Evolutionary conservation across 108 stramenopile species (phyloP), one percentile per base, ranked within the genome.

Genomic region (Nitzschia sp.): DNA sequence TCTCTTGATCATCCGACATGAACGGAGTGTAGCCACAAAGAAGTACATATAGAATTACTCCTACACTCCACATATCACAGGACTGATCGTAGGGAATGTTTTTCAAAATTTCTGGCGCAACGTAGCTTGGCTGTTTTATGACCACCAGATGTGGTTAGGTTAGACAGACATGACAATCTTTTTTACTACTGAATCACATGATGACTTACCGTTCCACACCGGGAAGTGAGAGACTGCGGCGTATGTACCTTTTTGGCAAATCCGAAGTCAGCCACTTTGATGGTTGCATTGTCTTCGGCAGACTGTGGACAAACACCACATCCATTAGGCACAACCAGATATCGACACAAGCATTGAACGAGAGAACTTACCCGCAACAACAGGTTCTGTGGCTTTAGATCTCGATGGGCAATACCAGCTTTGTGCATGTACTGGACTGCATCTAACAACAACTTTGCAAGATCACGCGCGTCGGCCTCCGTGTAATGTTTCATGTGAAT

Each of bases 231-330:
- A 19, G 86, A 85, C 63, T 87, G 74, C 8, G 93, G 91, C 43
- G 82, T 85, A 55, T 90, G 83, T 10, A 91, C 80, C 48, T 75
- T 75, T 55, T 87, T 84, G 15, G 97, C 95, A 78, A 94, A 94
- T 7, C 96, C 97, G 85, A 99, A 99, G 71, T 99, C 97, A 44
- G 87, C 88, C 34, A 99, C 34, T 69, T 84, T 97, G 70, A 97
- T 92, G n/a, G 72, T 68, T 17, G 84, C 78, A 63, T 97, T 84
- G 53, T 93, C 85, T 22, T 88, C 48, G 42, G 67, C 58, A 20
- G 65, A 63, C 60, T 82, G 50, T 51, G 29, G 3, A 34, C 1
- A 34, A 34, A 34, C 1, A 34, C 1, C 5, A 34, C 29, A 3
- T 34, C 5, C 29, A 34, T 34, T 34, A 34, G 29, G 3, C 29